Evolutionary conservation across 495 filamentous ascomycete genomes (phyloP).

Genomic region (Lindgomyces ingoldianus): DNA sequence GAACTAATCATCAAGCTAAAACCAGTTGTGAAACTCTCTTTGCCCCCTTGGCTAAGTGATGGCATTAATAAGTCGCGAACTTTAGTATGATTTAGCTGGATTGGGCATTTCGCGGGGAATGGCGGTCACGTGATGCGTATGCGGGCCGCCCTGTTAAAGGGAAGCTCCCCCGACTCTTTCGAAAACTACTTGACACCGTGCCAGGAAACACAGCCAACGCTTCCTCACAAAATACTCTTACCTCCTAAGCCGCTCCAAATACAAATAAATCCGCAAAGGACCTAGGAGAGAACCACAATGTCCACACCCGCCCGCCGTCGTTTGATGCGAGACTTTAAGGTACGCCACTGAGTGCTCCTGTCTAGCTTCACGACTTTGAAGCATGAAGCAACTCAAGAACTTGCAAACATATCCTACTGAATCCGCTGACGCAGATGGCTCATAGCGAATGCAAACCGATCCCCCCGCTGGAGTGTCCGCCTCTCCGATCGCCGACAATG

Average conservation of each 20-base stretch:
- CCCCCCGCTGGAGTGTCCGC: constrained; percentile 96
- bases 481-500: constrained; percentile 95
- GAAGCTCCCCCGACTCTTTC: neutral
- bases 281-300: constrained; percentile 53
- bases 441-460: constrained; percentile 97
- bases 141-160: no score
- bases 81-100: no score
- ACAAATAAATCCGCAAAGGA: no score
- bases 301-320: constrained; percentile 91
- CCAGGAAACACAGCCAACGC: neutral
- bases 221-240: neutral
- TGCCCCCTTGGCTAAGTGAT: no score
- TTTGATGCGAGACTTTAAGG: constrained; percentile 98
- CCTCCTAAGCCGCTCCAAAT: neutral
- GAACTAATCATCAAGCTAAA: no score
- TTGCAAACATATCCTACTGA: neutral
- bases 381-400: no score
- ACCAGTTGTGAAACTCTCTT: no score
- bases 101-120: no score
- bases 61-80: no score
- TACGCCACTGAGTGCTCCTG: constrained; percentile 54
- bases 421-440: neutral
- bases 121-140: no score
- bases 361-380: no score
- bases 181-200: neutral